Percentiles rank a stretch among this genome's conserved stretches.
Conservation (phyloP, 1,284 basidiomycete genomes). For the Boletellus sp. region DNA sequence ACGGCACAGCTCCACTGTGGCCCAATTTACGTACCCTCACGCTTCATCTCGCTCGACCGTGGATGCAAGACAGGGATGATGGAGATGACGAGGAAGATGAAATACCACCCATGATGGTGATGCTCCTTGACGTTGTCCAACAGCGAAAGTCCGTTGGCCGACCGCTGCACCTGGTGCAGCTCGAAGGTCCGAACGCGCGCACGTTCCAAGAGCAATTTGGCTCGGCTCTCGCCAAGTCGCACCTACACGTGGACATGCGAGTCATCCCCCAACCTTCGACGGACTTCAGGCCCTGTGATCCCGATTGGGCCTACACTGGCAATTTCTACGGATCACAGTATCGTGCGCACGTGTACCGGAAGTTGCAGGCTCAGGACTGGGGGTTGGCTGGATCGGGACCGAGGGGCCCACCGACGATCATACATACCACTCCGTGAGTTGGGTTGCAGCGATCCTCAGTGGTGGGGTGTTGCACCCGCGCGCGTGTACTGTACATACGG, state of each 20-base stretch:
- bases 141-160: constrained; percentile 31
- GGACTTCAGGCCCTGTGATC: constrained; percentile 24
- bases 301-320: constrained; percentile 27
- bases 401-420: constrained; percentile 26
- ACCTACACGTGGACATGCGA: constrained; percentile 26
- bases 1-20: constrained; percentile 30
- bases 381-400: constrained; percentile 19
- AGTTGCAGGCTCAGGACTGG: constrained; percentile 31
- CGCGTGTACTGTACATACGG: background rate
- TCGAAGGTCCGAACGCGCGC: constrained; percentile 24
- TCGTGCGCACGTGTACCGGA: constrained; percentile 31
- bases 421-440: constrained; percentile 25
- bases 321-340: constrained; percentile 31
- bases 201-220: constrained; percentile 29
- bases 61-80: constrained; percentile 32
- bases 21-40: constrained; percentile 30
- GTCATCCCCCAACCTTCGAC: constrained; percentile 17
- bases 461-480: background rate
- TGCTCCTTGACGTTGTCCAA: constrained; percentile 31
- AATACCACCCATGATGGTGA: constrained; percentile 28
- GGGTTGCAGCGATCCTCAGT: constrained; percentile 5
- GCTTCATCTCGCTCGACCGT: constrained; percentile 26
- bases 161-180: constrained; percentile 22
- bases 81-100: constrained; percentile 32
- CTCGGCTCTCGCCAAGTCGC: constrained; percentile 25